Percentiles rank a stretch among this genome's conserved stretches.
Evolutionary conservation across 768 basidiomycete species (phyloP).

Genomic region (Pulveroboletus ravenelii): DNA sequence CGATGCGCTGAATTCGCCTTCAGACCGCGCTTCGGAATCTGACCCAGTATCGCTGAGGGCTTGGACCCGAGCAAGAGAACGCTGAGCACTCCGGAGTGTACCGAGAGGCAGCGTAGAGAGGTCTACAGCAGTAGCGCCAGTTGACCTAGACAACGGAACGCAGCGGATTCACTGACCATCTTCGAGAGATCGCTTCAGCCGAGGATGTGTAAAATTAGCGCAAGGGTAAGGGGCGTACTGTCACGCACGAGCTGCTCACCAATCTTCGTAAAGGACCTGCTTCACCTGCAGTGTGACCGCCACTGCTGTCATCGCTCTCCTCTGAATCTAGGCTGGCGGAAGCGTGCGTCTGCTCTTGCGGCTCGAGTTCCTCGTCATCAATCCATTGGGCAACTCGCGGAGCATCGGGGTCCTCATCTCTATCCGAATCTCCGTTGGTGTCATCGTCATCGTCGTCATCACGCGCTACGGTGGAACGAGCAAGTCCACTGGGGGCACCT

Average conservation of each 20-base stretch:
- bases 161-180: constrained; percentile 15
- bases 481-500: neutral
- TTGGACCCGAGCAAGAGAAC: constrained; percentile 42
- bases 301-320: neutral
- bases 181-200: constrained; percentile 25
- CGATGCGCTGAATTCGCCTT: constrained; percentile 4
- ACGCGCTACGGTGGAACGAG: neutral
- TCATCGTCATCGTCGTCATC: constrained; percentile 23
- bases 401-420: constrained; percentile 32
- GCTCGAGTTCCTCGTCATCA: constrained; percentile 41
- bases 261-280: constrained; percentile 12
- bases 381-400: constrained; percentile 62
- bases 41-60: constrained; percentile 38
- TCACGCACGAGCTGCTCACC: constrained; percentile 5
- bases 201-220: neutral
- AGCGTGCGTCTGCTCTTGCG: constrained; percentile 8
- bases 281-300: neutral
- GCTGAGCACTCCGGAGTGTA: constrained; percentile 60
- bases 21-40: constrained; percentile 25
- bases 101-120: constrained; percentile 60
- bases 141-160: neutral
- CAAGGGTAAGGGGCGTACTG: neutral
- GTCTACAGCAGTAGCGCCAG: constrained; percentile 35
- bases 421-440: constrained; percentile 24
- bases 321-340: constrained; percentile 11